Base-by-base conservation (phyloP, 2,329 filamentous ascomycete genomes). In the Fusarium buxicola region DNA sequence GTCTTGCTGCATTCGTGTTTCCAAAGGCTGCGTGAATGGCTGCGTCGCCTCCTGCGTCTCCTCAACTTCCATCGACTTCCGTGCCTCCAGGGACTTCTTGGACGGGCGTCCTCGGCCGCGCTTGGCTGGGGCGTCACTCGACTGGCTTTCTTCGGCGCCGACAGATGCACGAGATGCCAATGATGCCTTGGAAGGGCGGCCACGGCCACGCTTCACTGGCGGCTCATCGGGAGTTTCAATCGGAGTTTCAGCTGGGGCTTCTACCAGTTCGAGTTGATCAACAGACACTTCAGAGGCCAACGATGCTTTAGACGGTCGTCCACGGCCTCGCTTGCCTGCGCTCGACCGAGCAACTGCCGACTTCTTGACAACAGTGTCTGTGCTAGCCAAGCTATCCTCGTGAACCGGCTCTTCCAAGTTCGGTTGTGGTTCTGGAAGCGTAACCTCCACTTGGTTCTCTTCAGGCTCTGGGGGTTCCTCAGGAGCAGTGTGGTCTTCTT, bases 321-420 rank as follows among this genome's bases (percentile, higher is more conserved):
- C 76, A 60, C 72, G 69, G 2, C 68, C 63, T 43, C 68, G 63
- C 49, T 69, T 75, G 18, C 61, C 58, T 1, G 63, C 58, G 9
- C 64, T 67, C 8, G 53, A 53, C 10, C 59, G 52, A 47, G 50
- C 61, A 30, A 53, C 32, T 9, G 61, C 62, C 21, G 74, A 73
- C 21, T 75, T 78, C 57, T 77, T 78, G 12, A 79, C 69, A 12
- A 80, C 75, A 2, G 79, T 82, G 32, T 76, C 76, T 35, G 77
- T 80, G 65, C 79, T 81, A 30, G 71, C 70, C 16, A 78, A 58
- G 55, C 77, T 83, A 18, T 74, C 69, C 13, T 81, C 76, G 3
- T 77, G 74, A 4, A 74, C 75, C 21, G 59, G 18, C 31, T 66
- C 60, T 9, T 64, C 53, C n/a, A 68, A 55, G 31, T 72, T 65